Conservation (phyloP, 2,329 filamentous ascomycete genomes). For the Davidsoniella neocaledoniae region DNA sequence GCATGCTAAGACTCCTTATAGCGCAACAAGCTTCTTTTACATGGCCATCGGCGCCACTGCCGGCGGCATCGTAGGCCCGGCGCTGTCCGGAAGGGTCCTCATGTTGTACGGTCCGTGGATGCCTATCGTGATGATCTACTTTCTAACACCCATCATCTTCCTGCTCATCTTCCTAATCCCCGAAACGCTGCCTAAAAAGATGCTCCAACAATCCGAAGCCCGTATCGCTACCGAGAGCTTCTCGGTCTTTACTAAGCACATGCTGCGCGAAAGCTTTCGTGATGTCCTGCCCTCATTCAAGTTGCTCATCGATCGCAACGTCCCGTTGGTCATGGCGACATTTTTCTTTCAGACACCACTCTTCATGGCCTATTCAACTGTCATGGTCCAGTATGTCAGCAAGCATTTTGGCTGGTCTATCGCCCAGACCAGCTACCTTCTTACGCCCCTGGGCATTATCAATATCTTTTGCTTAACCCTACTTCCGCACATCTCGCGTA, state of each 20-base stretch:
- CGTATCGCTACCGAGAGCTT: background rate
- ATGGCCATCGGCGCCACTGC: conserved; percentile 24
- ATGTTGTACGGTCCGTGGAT: conserved; percentile 24
- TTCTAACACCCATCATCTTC: conserved; percentile 20
- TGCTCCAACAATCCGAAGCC: background rate
- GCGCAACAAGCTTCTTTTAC: conserved; percentile 26
- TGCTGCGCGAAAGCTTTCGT: conserved; percentile 13
- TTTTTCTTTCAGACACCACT: conserved; percentile 24
- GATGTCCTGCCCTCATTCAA: conserved; percentile 20
- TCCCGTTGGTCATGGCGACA: conserved; percentile 23
- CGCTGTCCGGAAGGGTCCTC: conserved; percentile 24
- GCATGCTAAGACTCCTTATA: conserved; percentile 11
- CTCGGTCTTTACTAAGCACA: background rate
- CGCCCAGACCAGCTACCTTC: conserved; percentile 24
- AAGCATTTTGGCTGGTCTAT: conserved; percentile 28
- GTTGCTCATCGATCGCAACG: conserved; percentile 22
- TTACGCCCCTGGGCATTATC: conserved; percentile 25
- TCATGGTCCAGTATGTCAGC: conserved; percentile 26
- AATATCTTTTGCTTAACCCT: conserved; percentile 22
- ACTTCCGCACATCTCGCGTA: conserved; percentile 21
- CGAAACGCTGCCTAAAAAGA: conserved; percentile 21
- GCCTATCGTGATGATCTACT: conserved; percentile 22
- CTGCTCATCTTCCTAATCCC: conserved; percentile 22
- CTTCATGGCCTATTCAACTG: conserved; percentile 20
- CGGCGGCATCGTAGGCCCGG: conserved; percentile 25